Percentiles rank a stretch among this genome's conserved stretches.
phyloP scores from a whole-genome alignment of 2,329 filamentous ascomycete genomes.

The Karstenula rhodostoma region DNA sequence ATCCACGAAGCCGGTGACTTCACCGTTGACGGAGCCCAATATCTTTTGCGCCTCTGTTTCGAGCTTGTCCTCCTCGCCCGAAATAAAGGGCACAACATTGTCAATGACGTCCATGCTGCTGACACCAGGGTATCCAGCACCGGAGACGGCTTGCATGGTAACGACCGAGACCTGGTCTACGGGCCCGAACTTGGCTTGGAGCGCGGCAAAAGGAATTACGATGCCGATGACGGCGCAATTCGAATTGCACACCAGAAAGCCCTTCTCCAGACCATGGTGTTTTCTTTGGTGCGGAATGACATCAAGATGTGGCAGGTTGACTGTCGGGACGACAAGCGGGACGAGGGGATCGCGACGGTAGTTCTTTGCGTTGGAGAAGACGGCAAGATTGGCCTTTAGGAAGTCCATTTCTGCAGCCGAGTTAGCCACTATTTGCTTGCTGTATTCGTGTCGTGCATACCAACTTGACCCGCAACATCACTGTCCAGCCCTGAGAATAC shows the following conservation, averaged over 20 bases:
- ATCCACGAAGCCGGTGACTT: constrained; percentile 77
- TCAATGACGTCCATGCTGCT: constrained; percentile 94
- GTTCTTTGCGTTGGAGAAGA: constrained; percentile 99
- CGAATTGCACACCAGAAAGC: constrained; percentile 96
- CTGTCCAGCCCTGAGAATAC: constrained; percentile 93
- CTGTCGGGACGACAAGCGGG: constrained; percentile 91
- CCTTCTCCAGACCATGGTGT: constrained; percentile 76
- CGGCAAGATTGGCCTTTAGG: constrained; percentile 82
- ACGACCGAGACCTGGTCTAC: constrained; percentile 81
- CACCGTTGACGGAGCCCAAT: constrained; percentile 75
- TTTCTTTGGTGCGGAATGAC: constrained; percentile 88
- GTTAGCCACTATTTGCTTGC: constrained; percentile 6
- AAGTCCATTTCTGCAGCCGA: constrained; percentile 77
- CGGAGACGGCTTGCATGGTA: constrained; percentile 93
- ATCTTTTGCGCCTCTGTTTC: constrained; percentile 97
- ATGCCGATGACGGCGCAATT: constrained; percentile 98
- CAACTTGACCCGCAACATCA: constrained; percentile 90
- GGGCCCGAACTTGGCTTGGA: constrained; percentile 86
- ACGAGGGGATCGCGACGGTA: constrained; percentile 90
- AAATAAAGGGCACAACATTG: constrained; percentile 94
- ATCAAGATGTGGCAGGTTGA: constrained; percentile 87
- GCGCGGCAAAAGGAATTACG: constrained; percentile 91
- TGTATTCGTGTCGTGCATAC: constrained; percentile 58
- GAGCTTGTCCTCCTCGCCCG: constrained; percentile 94
- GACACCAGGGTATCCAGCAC: constrained; percentile 89